A percentile compares a stretch with the other conserved stretches of the same genome.
Evolutionary conservation across 805 yeast species (phyloP).

Genomic region (Metschnikowia picachoensis): DNA sequence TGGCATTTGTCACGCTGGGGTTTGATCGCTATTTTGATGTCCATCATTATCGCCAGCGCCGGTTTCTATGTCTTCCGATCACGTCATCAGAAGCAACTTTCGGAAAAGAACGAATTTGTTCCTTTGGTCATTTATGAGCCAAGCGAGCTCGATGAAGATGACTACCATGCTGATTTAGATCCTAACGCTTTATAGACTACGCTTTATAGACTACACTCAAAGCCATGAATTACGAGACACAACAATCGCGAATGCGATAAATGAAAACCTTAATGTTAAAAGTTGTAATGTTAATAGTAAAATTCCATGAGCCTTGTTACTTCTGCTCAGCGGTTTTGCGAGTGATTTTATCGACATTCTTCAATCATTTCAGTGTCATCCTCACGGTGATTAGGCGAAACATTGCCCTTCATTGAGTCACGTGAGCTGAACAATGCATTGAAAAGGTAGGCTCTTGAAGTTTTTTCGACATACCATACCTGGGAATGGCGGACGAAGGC

Average conservation of each 20-base stretch:
- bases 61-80: slow-evolving; percentile 49
- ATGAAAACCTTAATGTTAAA: too few species aligned
- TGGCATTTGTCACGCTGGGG: slow-evolving; percentile 95
- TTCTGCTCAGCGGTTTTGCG: too few species aligned
- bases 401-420: too few species aligned
- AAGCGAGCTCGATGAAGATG: slow-evolving; percentile 51
- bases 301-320: too few species aligned
- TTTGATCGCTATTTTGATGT: slow-evolving; percentile 63
- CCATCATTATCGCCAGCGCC: slow-evolving; percentile 52
- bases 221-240: neutral
- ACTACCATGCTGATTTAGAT: slow-evolving; percentile 54
- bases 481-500: slow-evolving; percentile 3
- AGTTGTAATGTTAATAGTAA: too few species aligned
- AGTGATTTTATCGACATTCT: too few species aligned
- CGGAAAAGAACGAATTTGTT: slow-evolving; percentile 33
- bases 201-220: neutral
- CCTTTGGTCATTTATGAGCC: slow-evolving; percentile 44
- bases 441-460: too few species aligned
- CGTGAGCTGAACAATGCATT: too few species aligned
- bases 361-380: too few species aligned
- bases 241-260: neutral
- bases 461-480: neutral
- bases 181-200: slow-evolving; percentile 14
- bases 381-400: too few species aligned
- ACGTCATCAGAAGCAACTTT: slow-evolving; percentile 20